Evolutionary conservation across 306 rosid species (phyloP).

Genomic region (Castanea crenata): DNA sequence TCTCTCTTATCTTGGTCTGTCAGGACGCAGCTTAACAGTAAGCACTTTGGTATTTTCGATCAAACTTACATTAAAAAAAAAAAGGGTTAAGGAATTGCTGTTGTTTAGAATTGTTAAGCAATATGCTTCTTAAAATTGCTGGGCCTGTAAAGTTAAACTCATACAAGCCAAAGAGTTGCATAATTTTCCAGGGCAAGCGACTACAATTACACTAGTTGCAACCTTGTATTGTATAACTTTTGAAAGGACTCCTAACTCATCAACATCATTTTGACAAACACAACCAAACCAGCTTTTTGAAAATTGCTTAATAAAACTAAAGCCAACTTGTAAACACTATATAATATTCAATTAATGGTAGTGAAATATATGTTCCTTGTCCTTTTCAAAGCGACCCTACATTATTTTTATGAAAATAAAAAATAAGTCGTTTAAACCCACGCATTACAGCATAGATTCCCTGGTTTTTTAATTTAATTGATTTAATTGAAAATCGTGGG

Average conservation of each 20-base stretch:
- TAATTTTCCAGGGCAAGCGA: constrained; percentile 3
- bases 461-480: constrained; percentile 17
- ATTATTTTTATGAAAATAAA: not conserved
- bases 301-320: constrained; percentile 9
- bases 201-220: constrained; percentile 12
- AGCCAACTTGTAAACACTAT: constrained; percentile 30
- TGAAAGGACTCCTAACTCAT: constrained; percentile 14
- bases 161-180: not conserved
- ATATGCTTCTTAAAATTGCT: not conserved
- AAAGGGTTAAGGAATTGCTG: too few relatives aligned
- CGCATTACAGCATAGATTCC: constrained; percentile 40
- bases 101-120: too few relatives aligned
- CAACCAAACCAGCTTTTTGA: constrained; percentile 31
- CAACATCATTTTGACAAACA: constrained; percentile 26
- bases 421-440: constrained; percentile 3
- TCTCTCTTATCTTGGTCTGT: too few relatives aligned
- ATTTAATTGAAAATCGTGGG: constrained; percentile 20
- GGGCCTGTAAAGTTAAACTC: not conserved
- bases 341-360: constrained; percentile 11
- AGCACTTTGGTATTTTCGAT: too few relatives aligned
- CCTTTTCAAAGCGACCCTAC: constrained; percentile 36
- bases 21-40: too few relatives aligned
- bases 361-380: constrained; percentile 26
- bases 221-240: constrained; percentile 15
- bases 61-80: too few relatives aligned